A percentile compares a stretch with the other conserved stretches of the same genome.
These are phyloP conservation scores for Gossypium australe DNA, from an alignment of 345 rosid genomes.

Conservation along the genomic window DNA sequence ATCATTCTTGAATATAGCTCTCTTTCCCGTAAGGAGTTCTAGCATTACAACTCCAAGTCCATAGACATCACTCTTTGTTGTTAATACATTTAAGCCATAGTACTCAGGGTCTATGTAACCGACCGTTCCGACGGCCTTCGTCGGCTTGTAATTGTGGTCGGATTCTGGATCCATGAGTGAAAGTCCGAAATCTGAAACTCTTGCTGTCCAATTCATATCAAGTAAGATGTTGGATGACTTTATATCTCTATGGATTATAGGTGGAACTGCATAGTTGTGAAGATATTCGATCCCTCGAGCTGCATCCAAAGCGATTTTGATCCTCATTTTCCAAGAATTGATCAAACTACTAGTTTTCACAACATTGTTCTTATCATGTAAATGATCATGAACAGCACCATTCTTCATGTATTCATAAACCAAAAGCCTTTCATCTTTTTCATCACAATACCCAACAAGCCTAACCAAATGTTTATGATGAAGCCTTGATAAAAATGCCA, in stretches of 20 bases:
- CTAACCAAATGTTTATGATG: conserved; percentile 90
- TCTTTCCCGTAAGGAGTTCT: conserved; percentile 72
- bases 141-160: conserved; percentile 39
- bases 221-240: conserved; percentile 84
- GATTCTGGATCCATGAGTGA: conserved; percentile 60
- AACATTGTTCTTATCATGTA: conserved; percentile 55
- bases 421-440: conserved; percentile 67
- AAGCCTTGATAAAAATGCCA: conserved; percentile 75
- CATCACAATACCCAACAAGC: conserved; percentile 88
- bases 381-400: conserved; percentile 77
- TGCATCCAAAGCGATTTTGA: conserved; percentile 77
- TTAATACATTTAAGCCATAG: conserved; percentile 72
- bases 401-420: conserved; percentile 91
- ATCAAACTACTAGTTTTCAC: conserved; percentile 54
- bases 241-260: conserved; percentile 81
- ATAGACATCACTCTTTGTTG: conserved; percentile 88
- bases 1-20: conserved; percentile 54
- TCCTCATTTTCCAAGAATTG: conserved; percentile 86
- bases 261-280: conserved; percentile 78
- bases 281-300: conserved; percentile 89
- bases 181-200: conserved; percentile 88
- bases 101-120: conserved; percentile 94
- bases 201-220: conserved; percentile 64
- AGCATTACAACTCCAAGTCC: conserved; percentile 83
- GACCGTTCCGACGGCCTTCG: conserved; percentile 78